A percentile compares a stretch with the other conserved stretches of the same genome.
These are phyloP conservation scores for Escallonia rubra DNA, from an alignment of 129 eudicot genomes.

Conservation along the genomic window DNA sequence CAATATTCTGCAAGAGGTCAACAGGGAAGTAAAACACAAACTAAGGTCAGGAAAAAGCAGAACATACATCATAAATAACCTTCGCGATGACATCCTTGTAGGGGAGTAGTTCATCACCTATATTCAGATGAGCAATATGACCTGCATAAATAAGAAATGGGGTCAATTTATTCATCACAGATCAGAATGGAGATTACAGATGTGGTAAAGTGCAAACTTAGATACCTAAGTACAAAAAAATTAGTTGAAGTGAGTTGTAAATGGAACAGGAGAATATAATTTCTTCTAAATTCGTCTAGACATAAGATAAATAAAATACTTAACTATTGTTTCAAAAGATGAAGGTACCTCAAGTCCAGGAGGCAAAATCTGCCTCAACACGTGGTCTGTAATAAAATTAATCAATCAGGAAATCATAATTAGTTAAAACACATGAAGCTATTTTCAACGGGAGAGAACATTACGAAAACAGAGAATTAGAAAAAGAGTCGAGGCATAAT, in stretches of 20 bases:
- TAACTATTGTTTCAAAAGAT: constrained; percentile 98
- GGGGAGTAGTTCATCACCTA: constrained; percentile 78
- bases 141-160: constrained; percentile 51
- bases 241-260: background rate
- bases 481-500: background rate
- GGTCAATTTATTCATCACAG: constrained; percentile 25
- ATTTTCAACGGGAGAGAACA: background rate
- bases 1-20: background rate
- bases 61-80: constrained; percentile 92
- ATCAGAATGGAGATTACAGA: background rate
- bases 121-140: constrained; percentile 94
- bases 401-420: constrained; percentile 1
- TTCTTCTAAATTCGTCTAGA: background rate
- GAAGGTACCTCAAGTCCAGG: constrained; percentile 89
- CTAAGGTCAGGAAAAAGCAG: background rate
- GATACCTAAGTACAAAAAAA: background rate
- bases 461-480: background rate
- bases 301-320: constrained; percentile 38
- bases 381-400: constrained; percentile 55
- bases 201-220: background rate
- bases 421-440: background rate
- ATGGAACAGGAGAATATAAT: background rate
- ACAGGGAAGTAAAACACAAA: background rate
- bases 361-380: constrained; percentile 90
- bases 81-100: constrained; percentile 91